Evolutionary conservation across 2,329 filamentous ascomycete genomes (phyloP).

Genomic region (Phialemoniopsis sp.): DNA sequence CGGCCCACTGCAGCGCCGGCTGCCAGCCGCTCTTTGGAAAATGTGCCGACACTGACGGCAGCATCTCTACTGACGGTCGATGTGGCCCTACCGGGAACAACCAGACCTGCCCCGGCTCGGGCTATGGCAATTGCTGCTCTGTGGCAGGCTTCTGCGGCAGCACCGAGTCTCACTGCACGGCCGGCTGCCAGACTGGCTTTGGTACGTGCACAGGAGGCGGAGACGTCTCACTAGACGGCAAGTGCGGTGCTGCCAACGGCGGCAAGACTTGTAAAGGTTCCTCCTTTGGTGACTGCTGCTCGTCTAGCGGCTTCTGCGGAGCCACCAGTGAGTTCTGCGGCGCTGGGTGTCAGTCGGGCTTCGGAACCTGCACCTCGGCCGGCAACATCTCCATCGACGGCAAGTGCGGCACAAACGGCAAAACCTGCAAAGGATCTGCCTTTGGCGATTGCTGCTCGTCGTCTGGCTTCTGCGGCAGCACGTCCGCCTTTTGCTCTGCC

Average conservation of each 20-base stretch:
- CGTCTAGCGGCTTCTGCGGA: no score
- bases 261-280: slow-evolving; percentile 35
- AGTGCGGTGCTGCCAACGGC: slow-evolving; percentile 30
- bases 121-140: slow-evolving; percentile 20
- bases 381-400: no score
- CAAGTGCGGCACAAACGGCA: slow-evolving; percentile 1
- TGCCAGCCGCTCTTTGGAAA: no score
- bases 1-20: no score
- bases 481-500: slow-evolving; percentile 8
- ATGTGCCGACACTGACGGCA: no score
- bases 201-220: slow-evolving; percentile 4
- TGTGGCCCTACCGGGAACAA: no score
- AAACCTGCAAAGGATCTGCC: background rate
- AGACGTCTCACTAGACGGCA: slow-evolving; percentile 31
- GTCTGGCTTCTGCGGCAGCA: slow-evolving; percentile 9
- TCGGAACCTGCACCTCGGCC: slow-evolving; percentile 1
- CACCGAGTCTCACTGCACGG: slow-evolving; percentile 11
- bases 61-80: no score
- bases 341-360: slow-evolving; percentile 7
- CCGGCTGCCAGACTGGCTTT: slow-evolving; percentile 7
- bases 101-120: slow-evolving; percentile 15
- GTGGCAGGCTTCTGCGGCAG: slow-evolving; percentile 23
- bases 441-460: slow-evolving; percentile 7
- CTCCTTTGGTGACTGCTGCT: slow-evolving; percentile 38
- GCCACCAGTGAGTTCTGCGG: slow-evolving; percentile 10